Percentiles rank a stretch among this genome's conserved stretches.
Evolutionary conservation across 257 asterid species (phyloP).

Genomic region (Coffea canephora): DNA sequence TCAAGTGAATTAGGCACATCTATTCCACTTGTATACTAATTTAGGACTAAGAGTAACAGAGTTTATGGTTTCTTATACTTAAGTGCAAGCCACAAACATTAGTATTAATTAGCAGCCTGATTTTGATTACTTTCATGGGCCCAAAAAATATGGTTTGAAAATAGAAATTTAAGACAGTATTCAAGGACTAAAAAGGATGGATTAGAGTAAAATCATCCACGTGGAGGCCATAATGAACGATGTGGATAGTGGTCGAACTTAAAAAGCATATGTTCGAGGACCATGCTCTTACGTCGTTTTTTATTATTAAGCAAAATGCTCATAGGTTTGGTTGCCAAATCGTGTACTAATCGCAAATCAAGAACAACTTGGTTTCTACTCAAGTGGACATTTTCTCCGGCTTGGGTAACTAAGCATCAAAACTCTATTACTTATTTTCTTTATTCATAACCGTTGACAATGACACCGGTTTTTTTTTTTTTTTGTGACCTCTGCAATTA

Average conservation of each 20-base stretch:
- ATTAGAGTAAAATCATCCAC: too few relatives aligned
- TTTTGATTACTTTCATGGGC: background rate
- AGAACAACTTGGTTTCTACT: background rate
- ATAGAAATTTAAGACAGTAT: too few relatives aligned
- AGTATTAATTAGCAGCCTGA: background rate
- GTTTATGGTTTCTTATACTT: background rate
- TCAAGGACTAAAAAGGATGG: background rate
- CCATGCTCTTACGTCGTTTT: background rate
- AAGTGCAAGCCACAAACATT: background rate
- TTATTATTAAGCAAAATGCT: background rate
- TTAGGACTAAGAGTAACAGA: background rate
- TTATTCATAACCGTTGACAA: background rate
- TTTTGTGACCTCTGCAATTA: too few relatives aligned
- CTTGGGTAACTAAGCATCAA: background rate
- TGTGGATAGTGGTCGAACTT: too few relatives aligned
- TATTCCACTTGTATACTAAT: background rate
- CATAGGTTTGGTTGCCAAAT: background rate
- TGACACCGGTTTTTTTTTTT: too few relatives aligned
- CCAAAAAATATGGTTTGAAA: background rate
- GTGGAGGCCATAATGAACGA: too few relatives aligned
- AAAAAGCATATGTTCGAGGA: too few relatives aligned
- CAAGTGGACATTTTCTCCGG: background rate
- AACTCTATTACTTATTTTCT: background rate
- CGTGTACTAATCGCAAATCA: background rate
- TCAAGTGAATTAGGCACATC: background rate